These are phyloP conservation scores for Crithidia thermophila DNA, from an alignment of 208 protist species.

Conservation along the genomic window DNA sequence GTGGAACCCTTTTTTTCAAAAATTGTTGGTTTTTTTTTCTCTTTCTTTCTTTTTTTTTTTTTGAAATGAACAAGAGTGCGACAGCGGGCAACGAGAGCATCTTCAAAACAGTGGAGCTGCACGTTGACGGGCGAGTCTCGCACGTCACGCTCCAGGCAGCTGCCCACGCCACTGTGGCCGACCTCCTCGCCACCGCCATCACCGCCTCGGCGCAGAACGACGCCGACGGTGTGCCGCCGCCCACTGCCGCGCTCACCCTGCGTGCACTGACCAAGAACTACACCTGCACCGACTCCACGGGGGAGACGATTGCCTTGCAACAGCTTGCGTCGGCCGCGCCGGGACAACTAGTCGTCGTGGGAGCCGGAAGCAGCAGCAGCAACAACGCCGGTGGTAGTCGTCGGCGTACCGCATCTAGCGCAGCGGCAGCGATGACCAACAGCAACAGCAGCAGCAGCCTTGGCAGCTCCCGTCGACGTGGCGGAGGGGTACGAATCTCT, in stretches of 20 bases:
- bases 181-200: conserved; percentile 30
- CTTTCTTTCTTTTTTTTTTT: no score
- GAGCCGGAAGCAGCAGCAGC: neutral
- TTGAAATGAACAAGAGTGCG: no score
- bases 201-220: conserved; percentile 3
- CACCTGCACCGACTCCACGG: conserved; percentile 19
- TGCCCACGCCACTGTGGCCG: conserved; percentile 29
- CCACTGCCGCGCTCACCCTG: conserved; percentile 1
- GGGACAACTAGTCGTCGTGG: conserved; percentile 8
- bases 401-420: no score
- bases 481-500: no score
- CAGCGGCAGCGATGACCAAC: no score
- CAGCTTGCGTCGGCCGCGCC: conserved; percentile 11
- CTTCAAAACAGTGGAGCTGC: conserved; percentile 29
- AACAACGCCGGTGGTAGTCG: neutral
- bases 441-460: no score
- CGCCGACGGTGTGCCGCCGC: neutral
- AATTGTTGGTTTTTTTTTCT: no score
- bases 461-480: no score
- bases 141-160: conserved; percentile 33
- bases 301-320: conserved; percentile 9
- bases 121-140: conserved; percentile 22
- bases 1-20: no score
- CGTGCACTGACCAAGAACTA: conserved; percentile 15
- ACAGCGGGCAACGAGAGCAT: conserved; percentile 19